Conservation (phyloP, 1,284 basidiomycete genomes). For the Sporisorium iseilematis-ciliati region DNA sequence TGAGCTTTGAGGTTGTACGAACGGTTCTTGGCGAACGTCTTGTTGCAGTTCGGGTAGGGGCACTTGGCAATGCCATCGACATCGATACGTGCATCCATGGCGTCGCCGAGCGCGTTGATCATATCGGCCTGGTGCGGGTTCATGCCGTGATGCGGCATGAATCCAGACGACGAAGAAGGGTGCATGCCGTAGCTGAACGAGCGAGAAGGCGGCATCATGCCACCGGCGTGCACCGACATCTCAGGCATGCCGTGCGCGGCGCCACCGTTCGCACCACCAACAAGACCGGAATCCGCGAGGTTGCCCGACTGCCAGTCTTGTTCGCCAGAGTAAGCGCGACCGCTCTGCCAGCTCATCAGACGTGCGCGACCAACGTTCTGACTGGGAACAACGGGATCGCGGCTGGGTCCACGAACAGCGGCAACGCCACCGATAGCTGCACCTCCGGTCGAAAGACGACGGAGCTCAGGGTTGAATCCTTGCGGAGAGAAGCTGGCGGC, state of each 20-base stretch:
- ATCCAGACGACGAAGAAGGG: conserved; percentile 13
- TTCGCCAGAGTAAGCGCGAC: conserved; percentile 17
- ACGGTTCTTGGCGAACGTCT: conserved; percentile 66
- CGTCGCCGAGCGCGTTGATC: conserved; percentile 59
- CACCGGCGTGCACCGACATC: conserved; percentile 22
- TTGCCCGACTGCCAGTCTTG: conserved; percentile 33
- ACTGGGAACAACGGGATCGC: conserved; percentile 43
- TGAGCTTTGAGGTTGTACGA: conserved; percentile 67
- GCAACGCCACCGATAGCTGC: conserved; percentile 2
- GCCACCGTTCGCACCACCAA: neutral
- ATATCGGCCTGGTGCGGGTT: conserved; percentile 47
- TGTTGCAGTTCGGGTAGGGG: conserved; percentile 63
- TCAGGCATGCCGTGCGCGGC: conserved; percentile 15
- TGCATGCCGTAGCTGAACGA: conserved; percentile 35
- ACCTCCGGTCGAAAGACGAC: conserved; percentile 36
- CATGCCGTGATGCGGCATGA: conserved; percentile 37
- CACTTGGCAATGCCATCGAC: conserved; percentile 61
- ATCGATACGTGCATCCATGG: conserved; percentile 59
- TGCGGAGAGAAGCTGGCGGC: conserved; percentile 30
- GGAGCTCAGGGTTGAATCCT: conserved; percentile 27
- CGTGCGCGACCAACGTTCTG: conserved; percentile 44
- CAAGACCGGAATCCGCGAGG: conserved; percentile 18
- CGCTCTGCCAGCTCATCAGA: conserved; percentile 51
- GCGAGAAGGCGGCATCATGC: conserved; percentile 45
- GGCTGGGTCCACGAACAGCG: conserved; percentile 18